Evolutionary conservation across 768 basidiomycete genomes (phyloP).

Genomic region (Boletellus emodensis): DNA sequence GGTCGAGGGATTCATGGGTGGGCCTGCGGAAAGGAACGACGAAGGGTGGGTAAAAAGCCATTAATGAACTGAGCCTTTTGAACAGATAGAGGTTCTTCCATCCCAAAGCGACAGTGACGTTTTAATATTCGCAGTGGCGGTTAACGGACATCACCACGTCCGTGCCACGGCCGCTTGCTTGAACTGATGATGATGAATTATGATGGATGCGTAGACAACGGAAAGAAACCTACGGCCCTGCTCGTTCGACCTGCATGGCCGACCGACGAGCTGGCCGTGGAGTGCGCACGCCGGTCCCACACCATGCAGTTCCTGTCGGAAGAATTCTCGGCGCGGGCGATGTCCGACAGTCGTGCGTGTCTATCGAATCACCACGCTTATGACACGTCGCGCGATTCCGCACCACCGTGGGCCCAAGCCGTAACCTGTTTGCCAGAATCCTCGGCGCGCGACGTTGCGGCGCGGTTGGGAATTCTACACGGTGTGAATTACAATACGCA

Average conservation of each 20-base stretch:
- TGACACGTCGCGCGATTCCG: neutral
- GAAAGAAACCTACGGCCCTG: too few relatives aligned
- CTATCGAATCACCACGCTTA: slow-evolving; percentile 1
- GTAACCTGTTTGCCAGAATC: too few relatives aligned
- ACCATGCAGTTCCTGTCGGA: neutral
- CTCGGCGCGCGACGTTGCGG: too few relatives aligned
- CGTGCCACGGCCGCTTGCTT: slow-evolving; percentile 2
- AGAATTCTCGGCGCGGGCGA: neutral
- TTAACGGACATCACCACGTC: neutral
- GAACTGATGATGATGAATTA: too few relatives aligned
- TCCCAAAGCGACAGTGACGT: slow-evolving; percentile 14
- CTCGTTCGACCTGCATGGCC: too few relatives aligned
- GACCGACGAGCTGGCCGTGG: too few relatives aligned
- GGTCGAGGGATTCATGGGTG: slow-evolving; percentile 22
- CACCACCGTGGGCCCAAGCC: neutral
- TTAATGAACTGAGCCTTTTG: neutral
- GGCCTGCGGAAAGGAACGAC: neutral
- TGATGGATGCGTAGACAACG: too few relatives aligned
- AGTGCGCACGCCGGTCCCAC: too few relatives aligned
- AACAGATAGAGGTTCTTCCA: slow-evolving; percentile 17
- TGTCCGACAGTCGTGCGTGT: neutral
- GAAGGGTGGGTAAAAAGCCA: slow-evolving; percentile 20
- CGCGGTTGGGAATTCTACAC: too few relatives aligned
- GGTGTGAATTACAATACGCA: too few relatives aligned
- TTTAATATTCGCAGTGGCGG: slow-evolving; percentile 11